Conservation (phyloP, 305 asterid genomes). For the Salvia sclarea region DNA sequence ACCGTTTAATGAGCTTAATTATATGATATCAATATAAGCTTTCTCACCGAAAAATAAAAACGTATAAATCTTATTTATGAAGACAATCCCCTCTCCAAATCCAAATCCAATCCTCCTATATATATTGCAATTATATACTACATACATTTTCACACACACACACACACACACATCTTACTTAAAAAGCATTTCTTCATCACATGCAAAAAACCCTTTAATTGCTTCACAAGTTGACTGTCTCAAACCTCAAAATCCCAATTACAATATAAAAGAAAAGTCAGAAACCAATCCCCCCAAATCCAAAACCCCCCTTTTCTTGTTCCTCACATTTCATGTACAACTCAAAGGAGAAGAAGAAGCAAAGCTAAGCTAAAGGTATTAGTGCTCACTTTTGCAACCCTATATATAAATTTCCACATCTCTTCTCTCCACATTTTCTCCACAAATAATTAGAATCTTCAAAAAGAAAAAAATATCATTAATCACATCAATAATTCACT, state of each 20-base stretch:
- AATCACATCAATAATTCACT: no score
- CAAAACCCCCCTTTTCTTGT: constrained; percentile 30
- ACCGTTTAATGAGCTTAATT: no score
- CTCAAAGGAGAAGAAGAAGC: background rate
- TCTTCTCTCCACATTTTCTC: background rate
- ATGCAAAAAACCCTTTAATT: constrained; percentile 31
- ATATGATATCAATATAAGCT: no score
- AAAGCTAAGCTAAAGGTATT: no score
- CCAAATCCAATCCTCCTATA: no score
- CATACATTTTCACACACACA: background rate
- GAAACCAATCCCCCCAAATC: background rate
- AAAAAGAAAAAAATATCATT: no score
- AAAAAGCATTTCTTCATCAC: constrained; percentile 23
- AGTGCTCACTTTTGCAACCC: constrained; percentile 2
- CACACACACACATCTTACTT: background rate
- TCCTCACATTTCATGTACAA: constrained; percentile 19
- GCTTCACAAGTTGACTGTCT: constrained; percentile 33
- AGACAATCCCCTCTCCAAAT: background rate
- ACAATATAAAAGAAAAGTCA: constrained; percentile 4
- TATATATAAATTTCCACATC: constrained; percentile 9
- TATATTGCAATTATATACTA: no score
- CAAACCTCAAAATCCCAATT: constrained; percentile 22
- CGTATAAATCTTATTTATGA: background rate
- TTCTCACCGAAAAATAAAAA: background rate
- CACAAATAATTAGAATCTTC: no score